Conservation (phyloP, 192 early-diverging fungal genomes). For the Coemansia sp. region DNA sequence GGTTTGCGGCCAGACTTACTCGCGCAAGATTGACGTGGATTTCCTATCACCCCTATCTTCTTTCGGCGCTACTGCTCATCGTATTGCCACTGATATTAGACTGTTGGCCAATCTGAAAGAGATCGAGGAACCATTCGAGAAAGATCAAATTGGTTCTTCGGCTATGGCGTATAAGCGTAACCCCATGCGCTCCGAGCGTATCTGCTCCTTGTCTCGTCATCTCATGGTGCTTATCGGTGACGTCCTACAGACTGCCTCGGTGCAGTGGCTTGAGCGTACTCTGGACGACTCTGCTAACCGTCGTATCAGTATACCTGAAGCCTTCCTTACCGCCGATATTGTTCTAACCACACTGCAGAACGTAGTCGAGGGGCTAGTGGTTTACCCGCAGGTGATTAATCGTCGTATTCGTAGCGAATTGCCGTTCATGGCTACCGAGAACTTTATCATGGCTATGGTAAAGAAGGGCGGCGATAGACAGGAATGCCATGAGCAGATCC, state of each 20-base stretch:
- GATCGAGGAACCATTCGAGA: conserved; percentile 98
- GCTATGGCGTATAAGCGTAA: conserved; percentile 99
- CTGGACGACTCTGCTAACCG: conserved; percentile 97
- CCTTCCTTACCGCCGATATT: conserved; percentile 96
- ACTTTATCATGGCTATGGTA: conserved; percentile 99
- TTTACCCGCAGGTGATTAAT: conserved; percentile 93
- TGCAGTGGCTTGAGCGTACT: conserved; percentile 97
- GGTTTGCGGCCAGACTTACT: conserved; percentile 97
- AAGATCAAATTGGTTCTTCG: conserved; percentile 97
- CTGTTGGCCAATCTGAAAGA: conserved; percentile 96
- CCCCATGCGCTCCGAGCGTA: conserved; percentile 98
- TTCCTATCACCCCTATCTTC: conserved; percentile 80
- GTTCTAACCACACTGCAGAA: conserved; percentile 93
- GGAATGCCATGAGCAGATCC: conserved; percentile 95
- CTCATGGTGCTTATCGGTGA: conserved; percentile 89
- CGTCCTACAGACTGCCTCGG: conserved; percentile 83
- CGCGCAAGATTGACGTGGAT: conserved; percentile 97
- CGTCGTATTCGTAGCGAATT: conserved; percentile 90
- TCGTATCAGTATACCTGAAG: conserved; percentile 92
- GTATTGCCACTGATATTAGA: conserved; percentile 95
- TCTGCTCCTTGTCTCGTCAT: conserved; percentile 93
- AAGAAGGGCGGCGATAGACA: conserved; percentile 95
- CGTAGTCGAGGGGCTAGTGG: conserved; percentile 96
- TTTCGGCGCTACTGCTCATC: conserved; percentile 95
- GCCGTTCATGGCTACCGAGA: conserved; percentile 99